These are phyloP conservation scores for Trifolium pratense DNA, from an alignment of 306 rosid species.

Conservation along the genomic window DNA sequence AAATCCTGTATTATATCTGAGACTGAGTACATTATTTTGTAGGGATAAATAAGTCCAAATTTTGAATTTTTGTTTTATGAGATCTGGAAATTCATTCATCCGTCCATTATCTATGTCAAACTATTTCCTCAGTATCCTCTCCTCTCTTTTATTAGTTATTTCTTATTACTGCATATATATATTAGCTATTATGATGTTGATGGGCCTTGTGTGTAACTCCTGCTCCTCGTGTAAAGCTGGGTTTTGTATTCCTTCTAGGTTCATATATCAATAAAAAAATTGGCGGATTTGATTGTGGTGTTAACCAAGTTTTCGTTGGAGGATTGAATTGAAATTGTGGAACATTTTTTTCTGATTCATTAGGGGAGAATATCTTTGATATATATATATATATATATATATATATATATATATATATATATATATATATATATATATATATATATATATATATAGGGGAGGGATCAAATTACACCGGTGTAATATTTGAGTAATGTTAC, in stretches of 20 bases:
- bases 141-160: background rate
- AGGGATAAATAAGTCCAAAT: background rate
- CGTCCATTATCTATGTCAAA: background rate
- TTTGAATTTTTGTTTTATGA: conserved; percentile 5
- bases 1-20: no score
- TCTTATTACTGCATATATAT: background rate
- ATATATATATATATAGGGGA: no score
- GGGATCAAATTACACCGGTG: no score
- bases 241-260: conserved; percentile 14
- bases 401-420: no score
- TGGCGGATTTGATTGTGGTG: background rate
- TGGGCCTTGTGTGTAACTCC: conserved; percentile 15
- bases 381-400: no score
- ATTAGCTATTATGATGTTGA: conserved; percentile 18
- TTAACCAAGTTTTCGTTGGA: conserved; percentile 1
- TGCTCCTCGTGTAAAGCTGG: conserved; percentile 19
- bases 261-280: background rate
- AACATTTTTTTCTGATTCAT: conserved; percentile 3
- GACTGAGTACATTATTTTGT: no score
- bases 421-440: no score
- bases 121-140: background rate
- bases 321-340: conserved; percentile 19
- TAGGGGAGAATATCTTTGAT: conserved; percentile 6
- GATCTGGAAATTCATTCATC: conserved; percentile 18
- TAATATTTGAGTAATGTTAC: no score